A percentile compares a stretch with the other conserved stretches of the same genome.
Evolutionary conservation across 192 early-diverging fungal species (phyloP).

Genomic region (Backusella liffmaniae): DNA sequence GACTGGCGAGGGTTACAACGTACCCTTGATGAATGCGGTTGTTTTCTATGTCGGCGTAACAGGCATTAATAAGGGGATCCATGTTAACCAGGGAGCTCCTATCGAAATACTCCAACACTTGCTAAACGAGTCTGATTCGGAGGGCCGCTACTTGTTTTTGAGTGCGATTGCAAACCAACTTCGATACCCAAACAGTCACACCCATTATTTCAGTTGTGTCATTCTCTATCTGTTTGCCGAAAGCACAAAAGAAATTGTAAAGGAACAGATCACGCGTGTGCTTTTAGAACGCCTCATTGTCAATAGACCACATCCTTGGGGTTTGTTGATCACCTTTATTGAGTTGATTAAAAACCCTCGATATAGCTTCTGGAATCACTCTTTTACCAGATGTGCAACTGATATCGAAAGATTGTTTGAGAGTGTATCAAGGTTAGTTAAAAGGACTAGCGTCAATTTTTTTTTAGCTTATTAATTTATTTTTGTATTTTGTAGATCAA

Average conservation of each 20-base stretch:
- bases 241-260: conserved; percentile 71
- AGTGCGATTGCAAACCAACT: conserved; percentile 95
- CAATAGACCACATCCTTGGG: conserved; percentile 97
- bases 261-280: conserved; percentile 95
- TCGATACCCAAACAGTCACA: conserved; percentile 96
- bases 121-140: conserved; percentile 70
- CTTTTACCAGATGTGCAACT: conserved; percentile 66
- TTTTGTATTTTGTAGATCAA: conserved; percentile 28
- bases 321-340: conserved; percentile 95
- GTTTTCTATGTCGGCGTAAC: conserved; percentile 87
- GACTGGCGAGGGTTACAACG: conserved; percentile 63
- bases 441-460: neutral
- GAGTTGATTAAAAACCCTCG: conserved; percentile 92
- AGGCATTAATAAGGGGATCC: conserved; percentile 60
- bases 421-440: conserved; percentile 53
- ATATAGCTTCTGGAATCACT: conserved; percentile 60
- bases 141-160: conserved; percentile 88
- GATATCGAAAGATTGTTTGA: conserved; percentile 82
- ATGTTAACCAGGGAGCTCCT: conserved; percentile 61
- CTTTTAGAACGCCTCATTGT: conserved; percentile 94
- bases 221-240: conserved; percentile 87
- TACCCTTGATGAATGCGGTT: conserved; percentile 81
- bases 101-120: conserved; percentile 86
- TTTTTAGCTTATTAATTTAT: neutral
- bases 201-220: conserved; percentile 89